A percentile compares a stretch with the other conserved stretches of the same genome.
These are phyloP conservation scores for Buxus sempervirens DNA, from an alignment of 164 flowering plant species.

Conservation along the genomic window DNA sequence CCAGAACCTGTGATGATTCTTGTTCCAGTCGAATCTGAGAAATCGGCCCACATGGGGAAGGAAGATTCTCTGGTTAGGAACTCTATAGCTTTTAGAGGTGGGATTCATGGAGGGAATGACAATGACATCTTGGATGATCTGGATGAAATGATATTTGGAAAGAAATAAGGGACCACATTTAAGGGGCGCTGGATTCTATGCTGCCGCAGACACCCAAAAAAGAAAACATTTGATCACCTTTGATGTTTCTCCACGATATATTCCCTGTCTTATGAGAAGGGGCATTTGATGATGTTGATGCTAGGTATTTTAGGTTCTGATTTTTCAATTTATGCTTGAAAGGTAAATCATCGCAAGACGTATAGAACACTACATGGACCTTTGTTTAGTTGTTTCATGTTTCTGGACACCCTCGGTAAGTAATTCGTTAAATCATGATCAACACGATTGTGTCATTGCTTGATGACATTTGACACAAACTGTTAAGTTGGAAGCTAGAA, in stretches of 20 bases:
- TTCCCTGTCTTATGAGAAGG: not conserved
- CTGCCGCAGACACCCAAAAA: conserved; percentile 47
- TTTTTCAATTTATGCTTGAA: too few species aligned
- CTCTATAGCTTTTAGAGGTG: conserved; percentile 48
- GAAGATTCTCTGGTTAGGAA: conserved; percentile 75
- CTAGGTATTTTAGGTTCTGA: too few species aligned
- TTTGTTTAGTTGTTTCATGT: too few species aligned
- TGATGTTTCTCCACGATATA: conserved; percentile 20
- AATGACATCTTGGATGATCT: conserved; percentile 93
- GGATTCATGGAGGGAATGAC: conserved; percentile 44
- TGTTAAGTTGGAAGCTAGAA: too few species aligned
- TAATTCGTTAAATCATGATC: too few species aligned
- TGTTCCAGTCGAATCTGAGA: conserved; percentile 83
- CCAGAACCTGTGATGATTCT: conserved; percentile 95
- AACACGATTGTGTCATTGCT: too few species aligned
- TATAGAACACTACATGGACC: too few species aligned
- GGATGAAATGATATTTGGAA: conserved; percentile 98
- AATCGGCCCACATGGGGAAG: conserved; percentile 62
- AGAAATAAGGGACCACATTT: conserved; percentile 55
- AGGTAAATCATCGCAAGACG: too few species aligned
- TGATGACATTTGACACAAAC: too few species aligned
- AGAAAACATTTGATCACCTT: conserved; percentile 81
- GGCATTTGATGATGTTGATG: too few species aligned
- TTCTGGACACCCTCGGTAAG: too few species aligned
- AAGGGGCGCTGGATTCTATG: conserved; percentile 48